Conservation (phyloP, 345 rosid species). For the Salix dunnii region DNA sequence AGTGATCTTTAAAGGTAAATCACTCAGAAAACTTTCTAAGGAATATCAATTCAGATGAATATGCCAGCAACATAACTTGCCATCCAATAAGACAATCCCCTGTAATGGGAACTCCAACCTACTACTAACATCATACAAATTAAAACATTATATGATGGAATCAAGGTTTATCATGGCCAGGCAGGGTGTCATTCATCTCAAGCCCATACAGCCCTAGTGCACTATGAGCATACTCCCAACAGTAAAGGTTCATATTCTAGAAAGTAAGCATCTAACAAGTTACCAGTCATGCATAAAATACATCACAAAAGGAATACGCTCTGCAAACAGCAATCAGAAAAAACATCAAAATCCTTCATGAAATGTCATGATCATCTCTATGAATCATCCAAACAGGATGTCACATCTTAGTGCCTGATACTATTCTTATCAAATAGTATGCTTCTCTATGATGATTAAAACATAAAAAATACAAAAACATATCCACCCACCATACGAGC, state of each 20-base stretch:
- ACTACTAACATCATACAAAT: neutral
- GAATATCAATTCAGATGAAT: neutral
- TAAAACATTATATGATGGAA: neutral
- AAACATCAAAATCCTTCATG: neutral
- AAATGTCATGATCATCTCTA: neutral
- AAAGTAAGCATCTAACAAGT: neutral
- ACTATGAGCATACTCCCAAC: neutral
- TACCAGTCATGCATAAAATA: neutral
- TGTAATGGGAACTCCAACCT: neutral
- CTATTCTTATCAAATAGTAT: neutral
- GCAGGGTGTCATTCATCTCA: neutral
- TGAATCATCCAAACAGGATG: neutral
- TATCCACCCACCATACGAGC: neutral
- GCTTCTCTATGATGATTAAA: neutral
- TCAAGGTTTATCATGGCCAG: neutral
- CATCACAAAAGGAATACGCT: neutral
- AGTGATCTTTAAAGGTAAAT: neutral
- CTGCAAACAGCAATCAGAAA: neutral
- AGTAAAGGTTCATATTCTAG: neutral
- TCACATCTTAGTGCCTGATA: neutral
- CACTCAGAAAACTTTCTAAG: neutral
- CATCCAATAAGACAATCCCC: too few species aligned
- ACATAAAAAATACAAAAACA: neutral
- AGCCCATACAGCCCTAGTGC: neutral
- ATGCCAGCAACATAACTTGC: neutral